Evolutionary conservation across 2,329 filamentous ascomycete genomes (phyloP), one percentile per base, ranked within the genome.

Genomic region (Colletotrichum spaethianum): DNA sequence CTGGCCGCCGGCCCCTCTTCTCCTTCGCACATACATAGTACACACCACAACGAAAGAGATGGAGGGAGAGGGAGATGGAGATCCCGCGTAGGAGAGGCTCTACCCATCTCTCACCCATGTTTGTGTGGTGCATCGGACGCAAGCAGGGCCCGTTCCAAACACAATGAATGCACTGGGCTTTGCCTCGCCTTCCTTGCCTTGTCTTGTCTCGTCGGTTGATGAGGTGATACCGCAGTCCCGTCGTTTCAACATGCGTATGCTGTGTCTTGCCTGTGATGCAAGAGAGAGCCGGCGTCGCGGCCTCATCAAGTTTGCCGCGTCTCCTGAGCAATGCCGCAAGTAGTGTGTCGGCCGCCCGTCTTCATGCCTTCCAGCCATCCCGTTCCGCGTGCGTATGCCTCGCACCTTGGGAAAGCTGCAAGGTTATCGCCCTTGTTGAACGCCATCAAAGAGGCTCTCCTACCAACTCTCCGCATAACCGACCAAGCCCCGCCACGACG

Each of bases 171-270:
- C n/a, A 44, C n/a, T 14, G 36, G 36, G 7, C n/a, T 26, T 44
- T 55, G 26, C 38, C 23, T 11, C n/a, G 61, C 18, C 26, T 26
- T 50, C 2, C 23, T 31, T 52, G 48, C 48, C 48, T 52, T 31
- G 48, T 14, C 48, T 31, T 52, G 48, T 31, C 48, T 52, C 31
- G 26, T 14, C 26, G 26, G 48, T 63, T 44, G 61, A 46, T 48
- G 33, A 50, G 62, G 67, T 70, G 46, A 55, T 55, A 66, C 67
- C 23, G 36, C 61, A 52, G 52, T 44, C 52, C 52, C 67, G 57
- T 67, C 65, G 62, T 70, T 70, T 65, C 62, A 59, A 66, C 62
- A 53, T 55, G 52, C 50, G 42, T 33, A 56, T 56, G 46, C 36
- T 26, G n/a, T 48, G 67, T 65, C 28, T 52, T 38, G 60, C 44